Percentiles rank a stretch among this genome's conserved stretches.
These are phyloP conservation scores for Moricandia arvensis DNA, from an alignment of 345 rosid species.

Conservation along the genomic window DNA sequence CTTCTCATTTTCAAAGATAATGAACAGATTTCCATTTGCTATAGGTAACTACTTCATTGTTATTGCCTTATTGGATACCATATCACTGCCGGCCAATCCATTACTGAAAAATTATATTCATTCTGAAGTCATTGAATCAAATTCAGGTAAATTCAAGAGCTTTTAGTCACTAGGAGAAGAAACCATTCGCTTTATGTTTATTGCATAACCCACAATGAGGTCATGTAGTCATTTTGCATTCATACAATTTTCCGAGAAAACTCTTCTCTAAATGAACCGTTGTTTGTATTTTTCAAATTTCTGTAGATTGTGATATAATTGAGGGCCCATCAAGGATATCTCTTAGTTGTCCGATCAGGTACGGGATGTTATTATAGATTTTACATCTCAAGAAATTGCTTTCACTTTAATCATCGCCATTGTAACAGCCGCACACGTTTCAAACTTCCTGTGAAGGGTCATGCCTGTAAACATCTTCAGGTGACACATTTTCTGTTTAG, in stretches of 20 bases:
- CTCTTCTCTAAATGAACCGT: background rate
- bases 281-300: constrained; percentile 12
- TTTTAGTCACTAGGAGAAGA: constrained; percentile 3
- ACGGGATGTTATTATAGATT: constrained; percentile 9
- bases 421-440: constrained; percentile 67
- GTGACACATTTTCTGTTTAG: constrained; percentile 39
- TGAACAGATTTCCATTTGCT: constrained; percentile 23
- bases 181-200: background rate
- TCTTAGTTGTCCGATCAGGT: constrained; percentile 95
- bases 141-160: constrained; percentile 53
- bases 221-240: background rate
- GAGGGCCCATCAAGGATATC: constrained; percentile 92
- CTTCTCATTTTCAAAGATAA: constrained; percentile 25
- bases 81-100: constrained; percentile 42
- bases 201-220: constrained; percentile 1
- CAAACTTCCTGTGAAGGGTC: constrained; percentile 80
- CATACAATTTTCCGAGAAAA: background rate
- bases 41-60: constrained; percentile 61
- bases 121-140: constrained; percentile 36
- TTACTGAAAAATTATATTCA: constrained; percentile 55
- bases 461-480: constrained; percentile 88
- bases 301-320: constrained; percentile 67
- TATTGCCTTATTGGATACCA: constrained; percentile 57
- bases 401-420: background rate
- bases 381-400: constrained; percentile 6